Base-by-base conservation (phyloP, 768 basidiomycete species). In the Tylopilus rubrobrunneus region DNA sequence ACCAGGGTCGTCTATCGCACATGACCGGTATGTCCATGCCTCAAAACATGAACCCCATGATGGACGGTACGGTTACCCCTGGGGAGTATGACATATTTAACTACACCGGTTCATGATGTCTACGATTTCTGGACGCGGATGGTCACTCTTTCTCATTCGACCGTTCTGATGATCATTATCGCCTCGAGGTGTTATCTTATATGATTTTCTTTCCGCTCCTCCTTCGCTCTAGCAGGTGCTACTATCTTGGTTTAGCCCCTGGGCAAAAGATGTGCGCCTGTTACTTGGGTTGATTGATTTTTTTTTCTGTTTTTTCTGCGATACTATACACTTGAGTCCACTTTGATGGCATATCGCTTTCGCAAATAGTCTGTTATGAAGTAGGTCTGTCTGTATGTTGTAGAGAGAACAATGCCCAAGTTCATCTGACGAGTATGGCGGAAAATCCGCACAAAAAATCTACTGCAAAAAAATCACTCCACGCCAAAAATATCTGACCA, bases 51-150 rank as follows among this genome's bases (percentile, higher is more conserved):
- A 70, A 65, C 51, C 72, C 74, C 53, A 67, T 71, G 51, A 65
- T 64, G 61, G 80, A 81, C 62, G 73, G 72, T 62, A 66, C 71
- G 51, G 72, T 70, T 45, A 49, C 55, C 52, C 53, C 64, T 49
- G 73, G 65, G 61, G 84, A 84, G 51, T 79, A 81, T 60, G 82
- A 83, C 57, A 69, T 82, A 56, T 81, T 84, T 66, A 82, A 80
- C 64, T 85, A 84, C 80, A 74, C 70, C 59, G 72, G 73, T 52
- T 75, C 68, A 73, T 72, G 66, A 65, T 55, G 46, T 49, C 52
- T 53, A 37, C 52, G 48, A 62, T 61, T 27, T 40, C 44, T 51
- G 59, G 58, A 57, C 41, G 45, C 47, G 62, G 61, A 60, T 63
- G 48, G 46, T 59, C 51, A 51, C 48, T 55, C 51, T 62, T 49